Conservation (phyloP, 2,329 filamentous ascomycete species). For the Bimuria novae-zelandiae region DNA sequence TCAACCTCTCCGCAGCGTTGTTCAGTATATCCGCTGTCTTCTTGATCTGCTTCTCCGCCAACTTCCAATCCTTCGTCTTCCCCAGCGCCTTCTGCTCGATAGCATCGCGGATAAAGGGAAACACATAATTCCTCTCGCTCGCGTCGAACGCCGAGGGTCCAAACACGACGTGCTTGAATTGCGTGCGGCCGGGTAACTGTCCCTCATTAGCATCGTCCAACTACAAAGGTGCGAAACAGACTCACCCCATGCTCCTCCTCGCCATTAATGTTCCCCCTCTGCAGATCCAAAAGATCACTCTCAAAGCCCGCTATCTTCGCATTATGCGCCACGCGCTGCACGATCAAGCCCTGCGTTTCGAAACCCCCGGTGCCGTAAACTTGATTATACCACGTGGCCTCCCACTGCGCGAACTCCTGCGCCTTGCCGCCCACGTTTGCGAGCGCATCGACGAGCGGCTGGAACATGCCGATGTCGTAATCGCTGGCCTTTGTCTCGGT, state of each 20-base stretch:
- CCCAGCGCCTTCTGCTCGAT: constrained; percentile 60
- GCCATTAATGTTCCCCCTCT: constrained; percentile 54
- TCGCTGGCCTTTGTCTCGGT: constrained; percentile 56
- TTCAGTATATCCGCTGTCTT: constrained; percentile 72
- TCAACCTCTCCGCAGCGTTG: constrained; percentile 60
- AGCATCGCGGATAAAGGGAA: constrained; percentile 84
- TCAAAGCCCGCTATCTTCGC: constrained; percentile 80
- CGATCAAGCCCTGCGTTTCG: constrained; percentile 71
- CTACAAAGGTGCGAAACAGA: constrained; percentile 5
- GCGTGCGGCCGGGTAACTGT: constrained; percentile 76
- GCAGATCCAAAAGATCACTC: constrained; percentile 77
- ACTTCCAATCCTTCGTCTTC: constrained; percentile 61
- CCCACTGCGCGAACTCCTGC: constrained; percentile 74
- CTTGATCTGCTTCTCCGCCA: constrained; percentile 69
- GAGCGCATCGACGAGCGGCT: constrained; percentile 66
- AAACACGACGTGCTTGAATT: constrained; percentile 93
- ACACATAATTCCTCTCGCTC: constrained; percentile 55
- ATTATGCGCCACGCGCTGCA: constrained; percentile 76
- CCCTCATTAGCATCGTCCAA: constrained; percentile 11
- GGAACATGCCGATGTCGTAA: constrained; percentile 56
- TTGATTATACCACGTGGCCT: constrained; percentile 73
- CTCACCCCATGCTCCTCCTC: constrained; percentile 65
- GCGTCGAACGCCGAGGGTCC: constrained; percentile 72
- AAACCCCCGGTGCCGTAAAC: constrained; percentile 74
- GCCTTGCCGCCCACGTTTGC: constrained; percentile 64